Evolutionary conservation across 2,329 filamentous ascomycete genomes (phyloP), one percentile per base, ranked within the genome.

Genomic region (Colletotrichum aenigma): DNA sequence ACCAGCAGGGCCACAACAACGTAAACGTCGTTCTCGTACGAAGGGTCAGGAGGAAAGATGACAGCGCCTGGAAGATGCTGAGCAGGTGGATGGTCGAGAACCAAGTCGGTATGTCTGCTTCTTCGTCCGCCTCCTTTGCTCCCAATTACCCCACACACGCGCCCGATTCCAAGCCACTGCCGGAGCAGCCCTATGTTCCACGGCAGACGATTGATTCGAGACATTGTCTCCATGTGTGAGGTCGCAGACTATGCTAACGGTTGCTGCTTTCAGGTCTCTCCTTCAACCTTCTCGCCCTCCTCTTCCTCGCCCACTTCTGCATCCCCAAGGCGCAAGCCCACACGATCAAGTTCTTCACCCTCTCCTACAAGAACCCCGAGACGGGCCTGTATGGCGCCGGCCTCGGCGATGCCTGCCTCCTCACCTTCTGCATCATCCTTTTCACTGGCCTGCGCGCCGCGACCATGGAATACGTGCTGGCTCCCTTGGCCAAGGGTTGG

Each of bases 381-480:
- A 92, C 92, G 1, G 93, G 91, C 60, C 86, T 90, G 76, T 98
- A 98, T 84, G 91, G 91, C 62, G 91, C 94, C 79, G 96, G 97
- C 76, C 90, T 89, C 83, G 93, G 97, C 81, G 97, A 99, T 85
- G 87, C 92, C 77, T 94, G 93, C 83, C 91, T 96, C 81, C 93
- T 98, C 62, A 83, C 91, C 13, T 94, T 94, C 82, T 96, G 93
- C 88, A 91, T 98, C 79, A 89, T 98, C 71, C 90, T 96, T 71
- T 96, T 98, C 83, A 98, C 95, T 4, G 96, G 94, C 26, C 89
- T 98, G 67, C 93, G 97, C 75, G 96, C 95, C 52, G 92, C 92
- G 68, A 88, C 91, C 72, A 97, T 98, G 92, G 96, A 98, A 83
- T 97, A 98, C 86, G 81, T 97, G 15, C 89, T 98, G 67, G 92